Evolutionary conservation across 495 filamentous ascomycete genomes (phyloP), one percentile per base, ranked within the genome.

Genomic region (Peziza echinospora): DNA sequence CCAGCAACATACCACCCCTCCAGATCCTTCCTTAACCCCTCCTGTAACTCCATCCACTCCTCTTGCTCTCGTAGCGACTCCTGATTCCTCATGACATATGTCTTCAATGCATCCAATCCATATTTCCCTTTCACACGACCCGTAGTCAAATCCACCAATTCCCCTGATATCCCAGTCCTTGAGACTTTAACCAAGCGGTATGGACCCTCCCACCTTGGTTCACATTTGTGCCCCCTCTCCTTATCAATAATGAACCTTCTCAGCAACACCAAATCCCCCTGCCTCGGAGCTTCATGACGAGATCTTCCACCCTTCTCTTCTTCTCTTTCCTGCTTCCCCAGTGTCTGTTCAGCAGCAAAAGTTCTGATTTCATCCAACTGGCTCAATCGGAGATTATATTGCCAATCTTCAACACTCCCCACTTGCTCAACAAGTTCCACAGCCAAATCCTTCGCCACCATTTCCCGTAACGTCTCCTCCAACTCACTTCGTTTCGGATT

Each of bases 121-220:
- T 34, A 34, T 34, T n/a, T 34, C 8, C 26, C 26, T 8, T 8
- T n/a, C n/a, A 34, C 26, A 7, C 26, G 26, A 8, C n/a, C n/a
- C 7, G 8, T 34, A 8, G 7, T 34, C 26, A 34, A n/a, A n/a
- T 34, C 26, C 26, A 34, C 26, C 26, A 34, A 34, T 8, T 34
- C 7, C 26, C 26, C 26, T 34, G 26, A 34, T 7, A 34, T 34
- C 8, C 26, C 26, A 7, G 26, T 8, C n/a, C n/a, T 34, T 34
- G 8, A 7, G n/a, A 34, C n/a, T n/a, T n/a, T 34, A 34, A 7
- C n/a, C 26, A 34, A 34, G 2, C 10, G 1, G 13, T 44, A 51
- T 21, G 42, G 44, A 5, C 45, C 49, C 37, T 48, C 45, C 45
- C 46, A 51, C 3, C 24, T 11, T 1, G 26, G n/a, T n/a, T n/a